Percentiles rank a stretch among this genome's conserved stretches.
phyloP scores from a whole-genome alignment of 176 grass and related monocot species.

The Eleusine coracana region DNA sequence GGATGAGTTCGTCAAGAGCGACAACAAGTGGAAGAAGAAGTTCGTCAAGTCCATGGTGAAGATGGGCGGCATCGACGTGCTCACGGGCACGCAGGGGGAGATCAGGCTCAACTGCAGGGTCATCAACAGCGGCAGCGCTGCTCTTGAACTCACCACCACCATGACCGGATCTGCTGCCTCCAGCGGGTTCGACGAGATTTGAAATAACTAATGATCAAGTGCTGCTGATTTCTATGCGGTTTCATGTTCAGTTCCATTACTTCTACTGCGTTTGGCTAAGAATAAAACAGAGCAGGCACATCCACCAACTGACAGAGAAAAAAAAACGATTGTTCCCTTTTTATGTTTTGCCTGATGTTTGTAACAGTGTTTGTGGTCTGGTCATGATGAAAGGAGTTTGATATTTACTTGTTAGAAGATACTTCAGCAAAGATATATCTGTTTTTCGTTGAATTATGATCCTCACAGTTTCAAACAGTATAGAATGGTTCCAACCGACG shows the following conservation, averaged over 20 bases:
- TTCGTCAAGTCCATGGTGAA: slow-evolving; percentile 71
- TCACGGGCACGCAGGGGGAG: slow-evolving; percentile 65
- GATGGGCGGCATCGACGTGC: slow-evolving; percentile 75
- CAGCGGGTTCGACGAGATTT: slow-evolving; percentile 4
- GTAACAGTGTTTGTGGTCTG: neutral
- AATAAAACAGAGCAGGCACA: slow-evolving; percentile 22
- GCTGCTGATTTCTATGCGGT: neutral
- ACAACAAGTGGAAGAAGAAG: slow-evolving; percentile 58
- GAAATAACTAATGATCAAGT: neutral
- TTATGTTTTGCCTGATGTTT: slow-evolving; percentile 9
- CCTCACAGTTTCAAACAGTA: too few relatives aligned
- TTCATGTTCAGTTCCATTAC: neutral
- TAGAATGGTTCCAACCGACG: too few relatives aligned
- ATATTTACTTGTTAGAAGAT: neutral
- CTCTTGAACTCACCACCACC: slow-evolving; percentile 1
- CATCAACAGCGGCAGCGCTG: slow-evolving; percentile 51
- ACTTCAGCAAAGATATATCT: too few relatives aligned
- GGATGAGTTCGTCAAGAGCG: slow-evolving; percentile 56
- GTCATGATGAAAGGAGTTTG: neutral
- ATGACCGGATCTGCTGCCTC: neutral
- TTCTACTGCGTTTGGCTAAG: neutral
- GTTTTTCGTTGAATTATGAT: too few relatives aligned
- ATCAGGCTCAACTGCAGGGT: slow-evolving; percentile 75
- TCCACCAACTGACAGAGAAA: neutral
- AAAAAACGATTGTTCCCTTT: neutral